phyloP scores from a whole-genome alignment of 768 basidiomycete genomes.

The Crucibulum laeve region DNA sequence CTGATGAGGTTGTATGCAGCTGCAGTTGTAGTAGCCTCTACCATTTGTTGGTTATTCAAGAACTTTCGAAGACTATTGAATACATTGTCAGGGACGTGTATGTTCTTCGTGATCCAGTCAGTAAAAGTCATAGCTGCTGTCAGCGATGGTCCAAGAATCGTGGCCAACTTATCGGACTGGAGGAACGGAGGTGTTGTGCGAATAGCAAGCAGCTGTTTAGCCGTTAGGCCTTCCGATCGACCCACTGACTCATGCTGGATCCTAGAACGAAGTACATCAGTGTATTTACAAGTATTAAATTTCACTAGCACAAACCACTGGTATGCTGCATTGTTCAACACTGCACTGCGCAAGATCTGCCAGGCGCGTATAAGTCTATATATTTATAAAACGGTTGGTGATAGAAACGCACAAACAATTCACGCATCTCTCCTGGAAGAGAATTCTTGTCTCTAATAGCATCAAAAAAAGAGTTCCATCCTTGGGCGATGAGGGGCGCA shows the following conservation, averaged over 20 bases:
- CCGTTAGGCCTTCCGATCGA: constrained; percentile 23
- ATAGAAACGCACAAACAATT: constrained; percentile 23
- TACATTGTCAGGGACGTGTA: constrained; percentile 17
- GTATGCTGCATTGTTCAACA: constrained; percentile 22
- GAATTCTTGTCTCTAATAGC: constrained; percentile 24
- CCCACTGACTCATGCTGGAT: constrained; percentile 27
- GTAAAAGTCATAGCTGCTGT: constrained; percentile 21
- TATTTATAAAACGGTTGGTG: background rate
- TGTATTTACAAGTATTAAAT: background rate
- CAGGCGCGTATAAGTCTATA: background rate
- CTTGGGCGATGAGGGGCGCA: constrained; percentile 21
- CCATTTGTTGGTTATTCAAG: constrained; percentile 19
- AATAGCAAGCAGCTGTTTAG: constrained; percentile 19
- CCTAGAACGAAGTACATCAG: constrained; percentile 10
- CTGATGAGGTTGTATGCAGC: constrained; percentile 26
- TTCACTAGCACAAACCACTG: constrained; percentile 18
- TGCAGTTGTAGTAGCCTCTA: constrained; percentile 21
- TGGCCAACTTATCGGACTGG: constrained; percentile 6
- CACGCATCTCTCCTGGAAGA: constrained; percentile 27
- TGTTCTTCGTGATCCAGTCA: constrained; percentile 20
- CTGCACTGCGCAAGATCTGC: constrained; percentile 23
- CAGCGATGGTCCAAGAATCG: constrained; percentile 16
- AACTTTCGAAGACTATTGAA: constrained; percentile 17
- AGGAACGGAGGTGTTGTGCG: constrained; percentile 15
- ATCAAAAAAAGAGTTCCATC: constrained; percentile 28